Evolutionary conservation across 345 rosid genomes (phyloP).

Genomic region (Rhodamnia argentea): DNA sequence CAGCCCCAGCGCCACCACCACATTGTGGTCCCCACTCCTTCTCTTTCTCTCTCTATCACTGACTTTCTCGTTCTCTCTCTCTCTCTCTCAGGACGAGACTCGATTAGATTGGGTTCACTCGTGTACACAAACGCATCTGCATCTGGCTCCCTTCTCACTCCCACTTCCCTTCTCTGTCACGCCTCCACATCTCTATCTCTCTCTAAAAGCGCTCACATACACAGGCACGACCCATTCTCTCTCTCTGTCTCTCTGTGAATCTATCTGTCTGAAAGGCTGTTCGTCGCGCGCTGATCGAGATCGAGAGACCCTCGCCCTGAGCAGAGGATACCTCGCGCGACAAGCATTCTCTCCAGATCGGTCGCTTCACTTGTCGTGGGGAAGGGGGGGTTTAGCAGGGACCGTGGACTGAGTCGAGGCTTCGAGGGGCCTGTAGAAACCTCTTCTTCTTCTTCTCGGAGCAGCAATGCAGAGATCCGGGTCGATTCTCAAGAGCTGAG

Average conservation of each 20-base stretch:
- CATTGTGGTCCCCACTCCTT: slow-evolving; percentile 2
- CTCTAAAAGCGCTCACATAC: neutral
- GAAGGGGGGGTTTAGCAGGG: neutral
- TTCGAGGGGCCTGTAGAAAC: neutral
- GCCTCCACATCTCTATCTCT: slow-evolving; percentile 7
- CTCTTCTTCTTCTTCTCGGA: neutral
- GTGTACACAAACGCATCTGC: neutral
- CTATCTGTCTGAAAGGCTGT: neutral
- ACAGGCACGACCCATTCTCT: neutral
- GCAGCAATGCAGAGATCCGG: neutral
- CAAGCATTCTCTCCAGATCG: neutral
- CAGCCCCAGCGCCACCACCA: slow-evolving; percentile 6
- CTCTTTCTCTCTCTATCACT: neutral
- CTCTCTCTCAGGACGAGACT: neutral
- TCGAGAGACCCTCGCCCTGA: neutral
- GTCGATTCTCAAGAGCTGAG: neutral
- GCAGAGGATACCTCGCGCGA: neutral
- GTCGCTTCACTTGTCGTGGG: neutral
- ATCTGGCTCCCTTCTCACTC: slow-evolving; percentile 3
- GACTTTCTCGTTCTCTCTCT: slow-evolving; percentile 3
- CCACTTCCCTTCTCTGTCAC: neutral
- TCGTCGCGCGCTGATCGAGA: neutral
- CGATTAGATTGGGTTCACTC: neutral
- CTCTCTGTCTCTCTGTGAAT: neutral
- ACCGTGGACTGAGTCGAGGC: neutral